Percentiles rank a stretch among this genome's conserved stretches.
These are phyloP conservation scores for Peltaster fructicola DNA, from an alignment of 2,329 filamentous ascomycete species.

Conservation along the genomic window DNA sequence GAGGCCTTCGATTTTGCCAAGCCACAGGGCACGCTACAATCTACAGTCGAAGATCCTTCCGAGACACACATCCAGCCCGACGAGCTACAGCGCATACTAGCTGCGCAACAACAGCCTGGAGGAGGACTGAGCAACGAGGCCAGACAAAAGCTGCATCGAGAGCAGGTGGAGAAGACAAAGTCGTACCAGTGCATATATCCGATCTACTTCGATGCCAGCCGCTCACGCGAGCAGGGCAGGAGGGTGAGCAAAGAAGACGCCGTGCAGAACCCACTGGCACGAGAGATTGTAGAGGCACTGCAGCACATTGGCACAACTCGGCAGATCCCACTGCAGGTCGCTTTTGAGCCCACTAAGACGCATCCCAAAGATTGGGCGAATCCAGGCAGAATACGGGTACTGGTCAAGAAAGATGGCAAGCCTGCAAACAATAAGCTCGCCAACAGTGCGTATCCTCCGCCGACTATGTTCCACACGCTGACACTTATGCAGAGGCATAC, in stretches of 20 bases:
- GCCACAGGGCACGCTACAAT: slow-evolving; percentile 10
- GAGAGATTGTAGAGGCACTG: slow-evolving; percentile 78
- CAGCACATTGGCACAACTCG: slow-evolving; percentile 34
- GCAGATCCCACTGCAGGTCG: slow-evolving; percentile 37
- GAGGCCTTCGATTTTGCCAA: slow-evolving; percentile 31
- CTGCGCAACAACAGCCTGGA: too few species aligned
- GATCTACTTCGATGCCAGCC: slow-evolving; percentile 73
- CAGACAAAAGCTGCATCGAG: slow-evolving; percentile 24
- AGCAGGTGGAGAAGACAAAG: slow-evolving; percentile 42
- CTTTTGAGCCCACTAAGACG: slow-evolving; percentile 78
- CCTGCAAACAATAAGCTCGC: slow-evolving; percentile 35
- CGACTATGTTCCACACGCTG: slow-evolving; percentile 1
- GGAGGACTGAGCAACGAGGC: too few species aligned
- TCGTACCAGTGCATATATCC: slow-evolving; percentile 84
- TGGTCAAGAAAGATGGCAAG: slow-evolving; percentile 46
- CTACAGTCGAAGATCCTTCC: slow-evolving; percentile 8
- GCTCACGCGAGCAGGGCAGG: slow-evolving; percentile 61
- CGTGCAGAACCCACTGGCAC: slow-evolving; percentile 69
- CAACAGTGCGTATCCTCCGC: slow-evolving; percentile 37
- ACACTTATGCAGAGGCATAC: slow-evolving; percentile 50
- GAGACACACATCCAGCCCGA: slow-evolving; percentile 8
- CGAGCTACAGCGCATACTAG: slow-evolving; percentile 12
- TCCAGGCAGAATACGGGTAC: slow-evolving; percentile 71
- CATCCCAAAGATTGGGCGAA: slow-evolving; percentile 98
- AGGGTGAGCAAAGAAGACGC: slow-evolving; percentile 57